Evolutionary conservation across 306 rosid species (phyloP), one percentile per base, ranked within the genome.

Genomic region (Ochetophila trinervis): DNA sequence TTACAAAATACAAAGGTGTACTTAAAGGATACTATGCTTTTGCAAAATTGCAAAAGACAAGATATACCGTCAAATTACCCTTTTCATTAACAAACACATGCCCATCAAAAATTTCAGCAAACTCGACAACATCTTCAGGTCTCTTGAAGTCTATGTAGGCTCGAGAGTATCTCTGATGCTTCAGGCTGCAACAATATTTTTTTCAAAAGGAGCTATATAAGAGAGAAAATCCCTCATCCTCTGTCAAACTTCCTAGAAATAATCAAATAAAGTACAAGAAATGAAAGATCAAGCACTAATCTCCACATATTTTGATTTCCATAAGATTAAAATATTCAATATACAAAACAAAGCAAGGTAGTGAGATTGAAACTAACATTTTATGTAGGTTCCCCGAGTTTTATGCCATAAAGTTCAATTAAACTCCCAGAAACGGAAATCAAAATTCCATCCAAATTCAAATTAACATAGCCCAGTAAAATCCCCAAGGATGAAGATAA

Each of bases 11-110:
- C 22, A 50, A n/a, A 50, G 54, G 0, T 50, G 23, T 5, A 50
- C 17, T n/a, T 6, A n/a, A 50, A 16, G 2, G 54, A n/a, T 50
- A 21, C 19, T 3, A 16, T 19, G 7, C 40, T 58, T 69, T 69
- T 23, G 45, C 45, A 40, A 40, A 10, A 48, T 36, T 48, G 27
- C 34, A 17, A 47, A 69, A 52, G 27, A 48, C 14, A 49, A 71
- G 21, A 49, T 37, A 44, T 15, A 57, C 49, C 14, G 6, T 59
- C 14, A 17, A n/a, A 32, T 54, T 62, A 93, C 99, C 99, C 82
- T 85, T 87, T 80, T 93, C 97, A 67, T 87, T 93, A 62, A 93
- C 99, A 70, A 93, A 93, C 68, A 90, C 80, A 34, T 90, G 99
- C 17, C 99, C 96, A 36, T 86, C 81, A 66, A 90, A 93, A 78